Percentiles rank a stretch among this genome's conserved stretches.
Evolutionary conservation across 176 grass and related monocot species (phyloP).

Genomic region (Puya raimondii): DNA sequence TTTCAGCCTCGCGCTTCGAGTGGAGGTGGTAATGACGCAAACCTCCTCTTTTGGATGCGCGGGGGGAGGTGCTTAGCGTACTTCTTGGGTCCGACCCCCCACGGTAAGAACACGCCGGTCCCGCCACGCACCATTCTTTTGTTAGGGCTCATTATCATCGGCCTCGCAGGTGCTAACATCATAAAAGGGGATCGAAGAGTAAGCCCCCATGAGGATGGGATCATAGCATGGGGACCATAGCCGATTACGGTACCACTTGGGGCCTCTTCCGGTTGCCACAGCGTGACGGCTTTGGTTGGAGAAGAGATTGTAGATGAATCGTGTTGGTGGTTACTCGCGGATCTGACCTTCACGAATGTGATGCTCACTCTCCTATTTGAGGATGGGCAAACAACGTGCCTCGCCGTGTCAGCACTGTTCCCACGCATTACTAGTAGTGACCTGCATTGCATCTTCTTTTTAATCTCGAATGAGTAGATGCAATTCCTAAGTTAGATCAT

Average conservation of each 20-base stretch:
- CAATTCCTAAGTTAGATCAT: neutral
- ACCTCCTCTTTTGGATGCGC: constrained; percentile 92
- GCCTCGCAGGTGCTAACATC: constrained; percentile 55
- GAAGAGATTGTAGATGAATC: constrained; percentile 39
- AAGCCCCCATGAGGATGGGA: constrained; percentile 69
- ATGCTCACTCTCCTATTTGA: constrained; percentile 73
- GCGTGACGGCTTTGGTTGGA: constrained; percentile 56
- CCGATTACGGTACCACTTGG: constrained; percentile 24
- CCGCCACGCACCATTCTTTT: constrained; percentile 59
- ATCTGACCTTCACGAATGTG: constrained; percentile 71
- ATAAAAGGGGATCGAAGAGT: constrained; percentile 51
- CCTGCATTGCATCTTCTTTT: constrained; percentile 25
- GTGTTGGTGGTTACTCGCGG: constrained; percentile 34
- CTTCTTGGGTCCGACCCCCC: constrained; percentile 80
- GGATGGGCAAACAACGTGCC: constrained; percentile 83
- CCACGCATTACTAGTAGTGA: constrained; percentile 95
- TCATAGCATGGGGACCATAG: constrained; percentile 51
- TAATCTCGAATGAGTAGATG: constrained; percentile 3
- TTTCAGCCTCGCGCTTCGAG: constrained; percentile 61
- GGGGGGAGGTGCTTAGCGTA: constrained; percentile 93
- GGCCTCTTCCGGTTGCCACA: constrained; percentile 57
- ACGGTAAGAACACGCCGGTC: constrained; percentile 95
- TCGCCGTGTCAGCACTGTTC: constrained; percentile 93
- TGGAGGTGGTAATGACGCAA: constrained; percentile 58
- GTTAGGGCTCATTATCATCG: constrained; percentile 44